These are phyloP conservation scores for Hymenoscyphus occultus DNA, from an alignment of 2,329 filamentous ascomycete genomes.

Conservation along the genomic window DNA sequence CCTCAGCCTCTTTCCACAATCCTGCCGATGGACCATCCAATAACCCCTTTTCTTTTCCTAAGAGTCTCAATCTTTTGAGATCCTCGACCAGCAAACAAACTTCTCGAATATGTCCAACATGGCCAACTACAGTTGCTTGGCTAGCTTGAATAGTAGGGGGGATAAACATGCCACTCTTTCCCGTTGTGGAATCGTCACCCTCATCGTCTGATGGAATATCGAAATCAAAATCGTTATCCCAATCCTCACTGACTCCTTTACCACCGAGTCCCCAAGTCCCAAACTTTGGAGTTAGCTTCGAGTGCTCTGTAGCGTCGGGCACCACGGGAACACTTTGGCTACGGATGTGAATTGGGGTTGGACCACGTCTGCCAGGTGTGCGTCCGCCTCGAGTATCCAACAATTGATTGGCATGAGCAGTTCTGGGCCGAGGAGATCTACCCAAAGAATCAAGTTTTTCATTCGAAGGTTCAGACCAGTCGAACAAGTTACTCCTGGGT, in stretches of 20 bases:
- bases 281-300: slow-evolving; percentile 64
- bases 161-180: slow-evolving; percentile 59
- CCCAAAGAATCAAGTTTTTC: slow-evolving; percentile 60
- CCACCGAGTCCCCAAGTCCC: slow-evolving; percentile 79
- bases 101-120: slow-evolving; percentile 80
- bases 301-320: slow-evolving; percentile 53
- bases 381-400: slow-evolving; percentile 69
- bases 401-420: slow-evolving; percentile 74
- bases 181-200: slow-evolving; percentile 41
- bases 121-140: slow-evolving; percentile 76
- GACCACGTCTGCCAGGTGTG: slow-evolving; percentile 61
- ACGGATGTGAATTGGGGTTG: slow-evolving; percentile 65
- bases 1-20: slow-evolving; percentile 79
- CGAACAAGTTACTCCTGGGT: slow-evolving; percentile 68
- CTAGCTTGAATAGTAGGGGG: slow-evolving; percentile 77
- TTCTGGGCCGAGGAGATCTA: slow-evolving; percentile 64
- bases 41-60: slow-evolving; percentile 66
- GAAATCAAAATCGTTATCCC: slow-evolving; percentile 88
- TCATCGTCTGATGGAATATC: slow-evolving; percentile 36
- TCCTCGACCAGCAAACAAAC: slow-evolving; percentile 80
- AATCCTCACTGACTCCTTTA: slow-evolving; percentile 79
- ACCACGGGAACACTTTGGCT: slow-evolving; percentile 78
- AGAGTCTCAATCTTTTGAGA: slow-evolving; percentile 71
- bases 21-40: slow-evolving; percentile 55
- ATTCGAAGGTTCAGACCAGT: slow-evolving; percentile 69